Evolutionary conservation across 2,329 filamentous ascomycete genomes (phyloP).

Genomic region (Aspergillus vadensis): DNA sequence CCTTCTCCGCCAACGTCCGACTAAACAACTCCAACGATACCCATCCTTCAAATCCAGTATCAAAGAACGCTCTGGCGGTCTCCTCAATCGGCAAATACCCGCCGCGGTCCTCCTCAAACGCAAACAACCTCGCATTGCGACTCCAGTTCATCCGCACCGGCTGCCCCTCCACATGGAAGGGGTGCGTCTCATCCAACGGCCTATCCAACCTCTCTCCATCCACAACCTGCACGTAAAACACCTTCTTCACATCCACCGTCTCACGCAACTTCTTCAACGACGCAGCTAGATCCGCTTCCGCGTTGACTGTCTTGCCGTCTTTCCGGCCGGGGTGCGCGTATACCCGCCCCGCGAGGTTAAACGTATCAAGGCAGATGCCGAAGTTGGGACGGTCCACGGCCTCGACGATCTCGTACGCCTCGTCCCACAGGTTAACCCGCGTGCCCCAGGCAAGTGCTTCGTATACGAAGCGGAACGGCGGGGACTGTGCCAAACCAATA

Average conservation of each 20-base stretch:
- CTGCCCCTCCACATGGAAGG: conserved; percentile 61
- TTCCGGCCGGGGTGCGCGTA: conserved; percentile 67
- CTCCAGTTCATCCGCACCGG: conserved; percentile 75
- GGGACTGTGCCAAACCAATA: conserved; percentile 59
- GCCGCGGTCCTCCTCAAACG: conserved; percentile 62
- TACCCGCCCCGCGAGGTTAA: conserved; percentile 72
- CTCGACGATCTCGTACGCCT: conserved; percentile 67
- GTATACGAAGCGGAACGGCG: conserved; percentile 68
- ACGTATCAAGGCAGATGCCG: conserved; percentile 75
- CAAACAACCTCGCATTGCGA: conserved; percentile 70
- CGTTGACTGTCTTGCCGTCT: conserved; percentile 56
- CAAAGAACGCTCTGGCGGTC: conserved; percentile 64
- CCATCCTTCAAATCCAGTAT: conserved; percentile 66
- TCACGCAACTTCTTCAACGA: conserved; percentile 59
- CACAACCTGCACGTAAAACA: conserved; percentile 77
- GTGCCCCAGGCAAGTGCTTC: conserved; percentile 75
- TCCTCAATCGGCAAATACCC: conserved; percentile 68
- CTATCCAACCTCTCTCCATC: conserved; percentile 66
- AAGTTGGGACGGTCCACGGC: conserved; percentile 70
- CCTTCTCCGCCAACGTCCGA: conserved; percentile 57
- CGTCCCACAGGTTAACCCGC: conserved; percentile 70
- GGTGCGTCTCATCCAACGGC: conserved; percentile 61
- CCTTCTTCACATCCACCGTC: conserved; percentile 61
- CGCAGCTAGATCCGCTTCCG: conserved; percentile 56
- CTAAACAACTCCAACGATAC: conserved; percentile 73